Evolutionary conservation across 148 eudicot genomes (phyloP).

Genomic region (Fagopyrum tataricum): DNA sequence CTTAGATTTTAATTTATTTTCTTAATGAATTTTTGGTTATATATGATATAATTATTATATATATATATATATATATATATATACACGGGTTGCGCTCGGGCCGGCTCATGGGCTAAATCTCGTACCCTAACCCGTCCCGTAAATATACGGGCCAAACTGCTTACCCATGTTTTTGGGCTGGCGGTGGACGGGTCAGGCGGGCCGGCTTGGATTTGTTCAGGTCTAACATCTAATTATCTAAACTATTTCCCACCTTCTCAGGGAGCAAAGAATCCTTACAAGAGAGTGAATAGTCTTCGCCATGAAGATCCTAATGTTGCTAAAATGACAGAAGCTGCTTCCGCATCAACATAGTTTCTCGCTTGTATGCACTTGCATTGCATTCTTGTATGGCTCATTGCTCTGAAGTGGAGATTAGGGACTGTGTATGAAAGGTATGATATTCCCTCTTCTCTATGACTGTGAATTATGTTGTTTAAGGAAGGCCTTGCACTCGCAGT

Average conservation of each 20-base stretch:
- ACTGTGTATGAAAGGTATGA: background rate
- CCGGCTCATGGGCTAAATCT: too few species aligned
- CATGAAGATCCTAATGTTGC: constrained; percentile 27
- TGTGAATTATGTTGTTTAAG: background rate
- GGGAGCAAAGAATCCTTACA: constrained; percentile 72
- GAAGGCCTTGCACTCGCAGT: background rate
- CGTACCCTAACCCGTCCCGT: too few species aligned
- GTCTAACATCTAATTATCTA: too few species aligned
- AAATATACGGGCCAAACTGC: too few species aligned
- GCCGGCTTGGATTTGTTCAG: too few species aligned
- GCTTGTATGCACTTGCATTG: background rate
- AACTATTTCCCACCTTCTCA: constrained; percentile 23
- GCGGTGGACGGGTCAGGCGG: too few species aligned
- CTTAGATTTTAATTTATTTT: too few species aligned
- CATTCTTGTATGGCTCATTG: constrained; percentile 9
- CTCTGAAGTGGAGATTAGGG: background rate
- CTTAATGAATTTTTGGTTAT: too few species aligned
- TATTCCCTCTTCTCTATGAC: background rate
- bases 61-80: too few species aligned
- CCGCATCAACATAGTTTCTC: constrained; percentile 30
- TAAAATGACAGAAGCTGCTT: constrained; percentile 18
- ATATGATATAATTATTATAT: too few species aligned
- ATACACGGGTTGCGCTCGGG: too few species aligned
- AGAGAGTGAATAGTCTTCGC: constrained; percentile 64
- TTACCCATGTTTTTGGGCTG: too few species aligned